phyloP scores from a whole-genome alignment of 192 early-diverging fungal species.

The Coemansia sp. region DNA sequence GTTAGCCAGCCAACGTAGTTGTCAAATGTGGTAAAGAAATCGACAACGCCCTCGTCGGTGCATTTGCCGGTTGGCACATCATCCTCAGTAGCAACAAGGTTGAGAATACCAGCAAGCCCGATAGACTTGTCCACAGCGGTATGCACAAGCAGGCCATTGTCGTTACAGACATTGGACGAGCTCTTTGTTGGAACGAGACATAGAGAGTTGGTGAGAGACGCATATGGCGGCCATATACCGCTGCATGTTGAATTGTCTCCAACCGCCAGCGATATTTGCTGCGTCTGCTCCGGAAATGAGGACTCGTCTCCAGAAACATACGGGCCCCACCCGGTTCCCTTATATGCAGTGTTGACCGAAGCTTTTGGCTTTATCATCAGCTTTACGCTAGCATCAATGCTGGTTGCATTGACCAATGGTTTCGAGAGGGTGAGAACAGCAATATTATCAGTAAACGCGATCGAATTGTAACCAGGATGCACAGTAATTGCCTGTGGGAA shows the following conservation, averaged over 20 bases:
- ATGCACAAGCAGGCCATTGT: constrained; percentile 44
- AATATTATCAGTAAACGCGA: constrained; percentile 47
- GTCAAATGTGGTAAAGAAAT: constrained; percentile 50
- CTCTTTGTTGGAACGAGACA: constrained; percentile 35
- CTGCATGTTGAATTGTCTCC: constrained; percentile 37
- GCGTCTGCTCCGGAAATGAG: constrained; percentile 10
- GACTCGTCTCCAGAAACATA: not conserved
- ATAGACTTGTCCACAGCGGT: constrained; percentile 24
- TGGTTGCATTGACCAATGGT: constrained; percentile 26
- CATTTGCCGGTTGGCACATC: constrained; percentile 33
- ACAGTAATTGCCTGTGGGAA: constrained; percentile 21
- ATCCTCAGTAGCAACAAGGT: constrained; percentile 37
- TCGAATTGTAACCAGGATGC: constrained; percentile 50
- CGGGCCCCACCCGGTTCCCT: constrained; percentile 30
- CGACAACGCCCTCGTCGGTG: constrained; percentile 17
- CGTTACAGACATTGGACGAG: constrained; percentile 40
- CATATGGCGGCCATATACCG: constrained; percentile 40
- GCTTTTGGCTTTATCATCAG: constrained; percentile 32
- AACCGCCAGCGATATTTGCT: constrained; percentile 32
- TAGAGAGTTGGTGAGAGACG: constrained; percentile 49
- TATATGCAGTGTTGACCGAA: constrained; percentile 22
- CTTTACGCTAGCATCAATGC: constrained; percentile 11
- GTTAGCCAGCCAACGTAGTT: constrained; percentile 54
- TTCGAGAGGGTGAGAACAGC: constrained; percentile 35
- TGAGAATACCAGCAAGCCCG: constrained; percentile 47